Conservation (phyloP, 2,329 filamentous ascomycete species). For the Fusarium sp. region DNA sequence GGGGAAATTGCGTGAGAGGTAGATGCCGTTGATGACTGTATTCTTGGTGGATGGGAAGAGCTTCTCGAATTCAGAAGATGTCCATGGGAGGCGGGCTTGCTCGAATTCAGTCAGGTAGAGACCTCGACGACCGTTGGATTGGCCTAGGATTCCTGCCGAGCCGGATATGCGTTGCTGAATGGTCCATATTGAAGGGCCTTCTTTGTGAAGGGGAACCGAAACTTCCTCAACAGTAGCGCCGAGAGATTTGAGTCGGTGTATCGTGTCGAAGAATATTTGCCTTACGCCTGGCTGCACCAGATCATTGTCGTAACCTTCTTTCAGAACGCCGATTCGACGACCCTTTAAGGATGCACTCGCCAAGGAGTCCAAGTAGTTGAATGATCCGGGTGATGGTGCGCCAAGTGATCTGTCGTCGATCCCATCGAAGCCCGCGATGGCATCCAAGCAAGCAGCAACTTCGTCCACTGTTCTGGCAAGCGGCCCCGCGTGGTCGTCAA, state of each 20-base stretch:
- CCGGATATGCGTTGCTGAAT: conserved; percentile 56
- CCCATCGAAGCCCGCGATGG: conserved; percentile 57
- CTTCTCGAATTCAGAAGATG: conserved; percentile 57
- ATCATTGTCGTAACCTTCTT: conserved; percentile 53
- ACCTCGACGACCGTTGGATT: conserved; percentile 56
- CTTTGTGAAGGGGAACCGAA: conserved; percentile 57
- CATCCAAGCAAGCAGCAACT: conserved; percentile 52
- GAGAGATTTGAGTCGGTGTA: conserved; percentile 50
- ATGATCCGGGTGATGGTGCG: conserved; percentile 41
- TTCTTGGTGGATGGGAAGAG: conserved; percentile 63
- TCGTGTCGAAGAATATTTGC: conserved; percentile 52
- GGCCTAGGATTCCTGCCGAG: conserved; percentile 51
- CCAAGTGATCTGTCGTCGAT: conserved; percentile 57
- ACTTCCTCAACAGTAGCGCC: conserved; percentile 60
- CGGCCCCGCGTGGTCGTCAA: conserved; percentile 60
- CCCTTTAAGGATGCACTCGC: conserved; percentile 18
- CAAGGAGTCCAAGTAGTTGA: conserved; percentile 13
- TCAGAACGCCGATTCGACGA: conserved; percentile 53
- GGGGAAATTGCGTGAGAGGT: conserved; percentile 54
- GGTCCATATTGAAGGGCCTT: conserved; percentile 61
- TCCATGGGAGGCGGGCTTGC: conserved; percentile 55
- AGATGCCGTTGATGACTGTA: conserved; percentile 61
- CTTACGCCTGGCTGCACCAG: conserved; percentile 51
- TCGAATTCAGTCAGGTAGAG: conserved; percentile 61
- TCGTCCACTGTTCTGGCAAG: conserved; percentile 52